Conservation (phyloP, 345 rosid species). For the Luvunga scandens region DNA sequence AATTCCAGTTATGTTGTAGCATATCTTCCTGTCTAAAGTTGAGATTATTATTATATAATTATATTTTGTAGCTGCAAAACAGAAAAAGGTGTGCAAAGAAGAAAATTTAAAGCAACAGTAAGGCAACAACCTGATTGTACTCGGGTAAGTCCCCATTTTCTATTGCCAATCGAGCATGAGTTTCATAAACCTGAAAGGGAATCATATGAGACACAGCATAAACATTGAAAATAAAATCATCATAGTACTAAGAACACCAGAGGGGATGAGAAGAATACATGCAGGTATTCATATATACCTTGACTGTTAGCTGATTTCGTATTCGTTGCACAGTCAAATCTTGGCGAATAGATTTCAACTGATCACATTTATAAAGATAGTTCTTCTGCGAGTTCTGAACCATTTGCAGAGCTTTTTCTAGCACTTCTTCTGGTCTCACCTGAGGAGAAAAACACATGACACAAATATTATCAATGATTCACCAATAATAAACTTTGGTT, state of each 20-base stretch:
- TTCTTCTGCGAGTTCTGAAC: slow-evolving; percentile 84
- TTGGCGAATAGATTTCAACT: slow-evolving; percentile 97
- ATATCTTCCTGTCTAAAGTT: neutral
- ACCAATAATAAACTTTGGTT: neutral
- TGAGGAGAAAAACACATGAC: slow-evolving; percentile 27
- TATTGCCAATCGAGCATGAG: slow-evolving; percentile 95
- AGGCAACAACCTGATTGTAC: slow-evolving; percentile 82
- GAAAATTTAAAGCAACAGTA: neutral
- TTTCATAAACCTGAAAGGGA: slow-evolving; percentile 83
- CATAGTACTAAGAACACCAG: neutral
- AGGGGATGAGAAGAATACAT: neutral
- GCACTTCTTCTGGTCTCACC: slow-evolving; percentile 98
- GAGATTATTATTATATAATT: neutral
- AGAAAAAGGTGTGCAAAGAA: neutral
- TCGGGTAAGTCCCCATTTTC: slow-evolving; percentile 91
- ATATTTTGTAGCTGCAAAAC: neutral
- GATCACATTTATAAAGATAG: slow-evolving; percentile 94
- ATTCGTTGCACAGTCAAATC: slow-evolving; percentile 96
- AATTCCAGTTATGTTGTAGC: neutral
- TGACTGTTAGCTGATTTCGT: slow-evolving; percentile 76
- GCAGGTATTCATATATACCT: slow-evolving; percentile 43
- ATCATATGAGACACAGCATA: neutral
- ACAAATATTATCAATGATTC: neutral
- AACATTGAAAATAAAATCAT: neutral
- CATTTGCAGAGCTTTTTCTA: slow-evolving; percentile 85